Evolutionary conservation across 208 protist genomes (phyloP).

Genomic region (Porcisia hertigi): DNA sequence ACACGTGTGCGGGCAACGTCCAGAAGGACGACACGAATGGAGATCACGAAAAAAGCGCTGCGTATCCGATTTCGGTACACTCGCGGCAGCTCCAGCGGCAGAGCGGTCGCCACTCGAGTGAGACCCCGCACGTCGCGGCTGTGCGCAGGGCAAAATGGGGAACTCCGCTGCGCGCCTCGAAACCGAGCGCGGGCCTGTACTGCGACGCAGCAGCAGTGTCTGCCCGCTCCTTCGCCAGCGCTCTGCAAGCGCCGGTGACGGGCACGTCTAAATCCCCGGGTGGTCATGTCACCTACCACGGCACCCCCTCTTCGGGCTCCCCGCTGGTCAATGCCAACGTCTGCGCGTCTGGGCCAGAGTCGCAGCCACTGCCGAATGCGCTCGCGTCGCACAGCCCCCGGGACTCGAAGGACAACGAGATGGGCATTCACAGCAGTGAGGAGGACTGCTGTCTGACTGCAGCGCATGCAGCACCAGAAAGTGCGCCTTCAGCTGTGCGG

Average conservation of each 20-base stretch:
- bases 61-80: too few species aligned
- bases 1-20: background rate
- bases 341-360: background rate
- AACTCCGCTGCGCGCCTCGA: background rate
- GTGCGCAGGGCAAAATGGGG: background rate
- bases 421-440: background rate
- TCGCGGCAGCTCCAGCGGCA: background rate
- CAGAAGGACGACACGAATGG: background rate
- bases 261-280: background rate
- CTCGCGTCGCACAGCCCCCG: background rate
- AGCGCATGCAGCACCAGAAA: conserved; percentile 2
- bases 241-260: background rate
- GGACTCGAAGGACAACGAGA: background rate
- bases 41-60: background rate
- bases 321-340: conserved; percentile 9
- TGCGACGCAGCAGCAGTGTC: background rate
- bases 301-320: background rate
- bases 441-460: background rate
- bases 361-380: background rate
- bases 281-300: conserved; percentile 4
- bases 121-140: conserved; percentile 2
- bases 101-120: too few species aligned
- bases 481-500: background rate
- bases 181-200: background rate
- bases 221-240: background rate